Conservation (phyloP, 495 filamentous ascomycete genomes). For the Paragyromitra xinjiangensis region DNA sequence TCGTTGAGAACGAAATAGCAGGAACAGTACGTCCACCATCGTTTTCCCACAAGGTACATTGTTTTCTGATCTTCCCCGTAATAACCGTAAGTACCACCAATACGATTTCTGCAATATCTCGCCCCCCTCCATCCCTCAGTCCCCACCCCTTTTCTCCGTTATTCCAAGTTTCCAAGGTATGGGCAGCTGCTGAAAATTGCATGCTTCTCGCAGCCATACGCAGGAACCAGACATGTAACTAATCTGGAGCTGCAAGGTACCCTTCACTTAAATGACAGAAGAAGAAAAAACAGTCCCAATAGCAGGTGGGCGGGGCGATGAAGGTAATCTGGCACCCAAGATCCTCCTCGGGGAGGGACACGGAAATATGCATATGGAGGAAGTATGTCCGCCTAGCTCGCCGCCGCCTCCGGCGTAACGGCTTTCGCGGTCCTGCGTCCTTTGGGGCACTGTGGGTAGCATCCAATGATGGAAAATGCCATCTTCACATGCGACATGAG, state of each 20-base stretch:
- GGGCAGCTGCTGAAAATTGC: constrained; percentile 51
- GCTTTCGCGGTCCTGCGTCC: constrained; percentile 41
- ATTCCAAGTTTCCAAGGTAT: constrained; percentile 43
- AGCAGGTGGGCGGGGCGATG: constrained; percentile 16
- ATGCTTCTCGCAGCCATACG: constrained; percentile 53
- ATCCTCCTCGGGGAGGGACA: constrained; percentile 21
- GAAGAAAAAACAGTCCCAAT: constrained; percentile 46
- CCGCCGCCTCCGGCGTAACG: constrained; percentile 43
- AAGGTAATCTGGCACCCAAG: constrained; percentile 36
- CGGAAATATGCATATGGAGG: constrained; percentile 38
- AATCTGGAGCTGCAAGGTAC: constrained; percentile 54
- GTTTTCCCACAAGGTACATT: constrained; percentile 45
- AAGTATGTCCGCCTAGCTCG: constrained; percentile 49
- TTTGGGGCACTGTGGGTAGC: constrained; percentile 30
- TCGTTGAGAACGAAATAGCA: constrained; percentile 44
- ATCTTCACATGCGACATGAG: constrained; percentile 48
- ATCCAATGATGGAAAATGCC: constrained; percentile 37
- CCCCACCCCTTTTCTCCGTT: constrained; percentile 35
- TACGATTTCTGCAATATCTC: constrained; percentile 45
- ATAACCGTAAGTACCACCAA: constrained; percentile 52
- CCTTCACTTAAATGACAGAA: constrained; percentile 41
- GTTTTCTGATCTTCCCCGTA: constrained; percentile 41
- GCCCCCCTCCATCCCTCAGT: constrained; percentile 21
- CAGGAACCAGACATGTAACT: constrained; percentile 50
- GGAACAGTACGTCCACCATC: constrained; percentile 13